Conservation (phyloP, 169 alveolate genomes). For the Plasmodium knowlesi region DNA sequence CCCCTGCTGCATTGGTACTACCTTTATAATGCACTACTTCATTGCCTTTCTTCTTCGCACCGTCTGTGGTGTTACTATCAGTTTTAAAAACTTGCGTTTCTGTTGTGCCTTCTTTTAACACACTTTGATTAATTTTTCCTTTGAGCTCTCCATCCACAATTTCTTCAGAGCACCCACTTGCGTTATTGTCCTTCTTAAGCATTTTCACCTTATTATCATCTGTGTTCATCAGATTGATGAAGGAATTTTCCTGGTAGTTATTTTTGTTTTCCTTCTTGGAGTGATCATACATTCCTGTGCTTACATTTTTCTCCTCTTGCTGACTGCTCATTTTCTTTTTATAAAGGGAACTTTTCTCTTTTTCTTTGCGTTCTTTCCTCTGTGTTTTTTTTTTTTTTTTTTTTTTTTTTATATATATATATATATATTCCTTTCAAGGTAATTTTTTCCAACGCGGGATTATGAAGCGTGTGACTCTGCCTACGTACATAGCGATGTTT, state of each 20-base stretch:
- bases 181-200: neutral
- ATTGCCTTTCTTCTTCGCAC: neutral
- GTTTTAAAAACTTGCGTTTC: neutral
- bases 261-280: constrained; percentile 1
- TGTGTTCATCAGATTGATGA: neutral
- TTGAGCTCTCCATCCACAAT: neutral
- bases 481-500: neutral
- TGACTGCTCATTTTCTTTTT: constrained; percentile 23
- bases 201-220: constrained; percentile 16
- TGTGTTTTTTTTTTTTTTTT: neutral
- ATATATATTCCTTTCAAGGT: neutral
- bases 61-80: neutral
- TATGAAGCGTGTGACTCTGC: neutral
- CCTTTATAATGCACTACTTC: neutral
- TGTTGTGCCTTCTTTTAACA: constrained; percentile 13
- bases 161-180: constrained; percentile 1
- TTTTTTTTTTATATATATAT: neutral
- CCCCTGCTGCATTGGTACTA: neutral
- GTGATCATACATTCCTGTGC: constrained; percentile 14
- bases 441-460: neutral
- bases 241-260: neutral
- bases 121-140: neutral
- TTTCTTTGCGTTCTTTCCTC: neutral
- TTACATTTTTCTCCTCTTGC: neutral
- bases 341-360: neutral